Conservation (phyloP, 495 filamentous ascomycete species). For the Neurospora sp. region DNA sequence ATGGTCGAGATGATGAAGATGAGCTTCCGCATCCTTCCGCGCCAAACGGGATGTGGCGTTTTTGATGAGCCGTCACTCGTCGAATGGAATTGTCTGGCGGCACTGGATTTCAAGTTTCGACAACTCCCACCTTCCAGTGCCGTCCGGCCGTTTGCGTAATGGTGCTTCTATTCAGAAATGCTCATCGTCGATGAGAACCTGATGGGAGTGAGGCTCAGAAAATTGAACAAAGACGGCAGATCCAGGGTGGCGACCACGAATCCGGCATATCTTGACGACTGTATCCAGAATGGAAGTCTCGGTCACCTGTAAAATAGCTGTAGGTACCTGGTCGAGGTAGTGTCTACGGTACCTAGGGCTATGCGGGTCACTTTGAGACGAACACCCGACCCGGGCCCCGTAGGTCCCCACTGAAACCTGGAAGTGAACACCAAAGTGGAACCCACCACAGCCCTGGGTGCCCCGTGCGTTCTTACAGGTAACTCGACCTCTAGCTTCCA, state of each 20-base stretch:
- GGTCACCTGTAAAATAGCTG: background rate
- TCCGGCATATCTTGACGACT: background rate
- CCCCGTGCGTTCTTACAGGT: background rate
- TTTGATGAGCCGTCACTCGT: conserved; percentile 3
- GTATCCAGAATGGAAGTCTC: background rate
- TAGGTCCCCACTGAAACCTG: background rate
- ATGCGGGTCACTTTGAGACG: background rate
- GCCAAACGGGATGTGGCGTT: conserved; percentile 12
- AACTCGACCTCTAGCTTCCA: background rate
- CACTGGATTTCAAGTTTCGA: conserved; percentile 3
- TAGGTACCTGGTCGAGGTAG: background rate
- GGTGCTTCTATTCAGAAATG: background rate
- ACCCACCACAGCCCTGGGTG: background rate
- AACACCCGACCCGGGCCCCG: background rate
- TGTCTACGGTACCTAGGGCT: background rate
- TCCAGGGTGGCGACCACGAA: background rate
- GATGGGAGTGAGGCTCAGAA: background rate
- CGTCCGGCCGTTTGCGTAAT: background rate
- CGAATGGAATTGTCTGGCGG: conserved; percentile 1
- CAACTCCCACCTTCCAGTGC: background rate
- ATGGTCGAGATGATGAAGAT: background rate
- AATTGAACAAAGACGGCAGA: background rate
- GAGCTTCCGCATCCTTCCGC: conserved; percentile 22
- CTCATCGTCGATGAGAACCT: background rate
- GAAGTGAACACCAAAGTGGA: background rate